These are phyloP conservation scores for Xylariaceae sp. DNA, from an alignment of 2,329 filamentous ascomycete species.

Conservation along the genomic window DNA sequence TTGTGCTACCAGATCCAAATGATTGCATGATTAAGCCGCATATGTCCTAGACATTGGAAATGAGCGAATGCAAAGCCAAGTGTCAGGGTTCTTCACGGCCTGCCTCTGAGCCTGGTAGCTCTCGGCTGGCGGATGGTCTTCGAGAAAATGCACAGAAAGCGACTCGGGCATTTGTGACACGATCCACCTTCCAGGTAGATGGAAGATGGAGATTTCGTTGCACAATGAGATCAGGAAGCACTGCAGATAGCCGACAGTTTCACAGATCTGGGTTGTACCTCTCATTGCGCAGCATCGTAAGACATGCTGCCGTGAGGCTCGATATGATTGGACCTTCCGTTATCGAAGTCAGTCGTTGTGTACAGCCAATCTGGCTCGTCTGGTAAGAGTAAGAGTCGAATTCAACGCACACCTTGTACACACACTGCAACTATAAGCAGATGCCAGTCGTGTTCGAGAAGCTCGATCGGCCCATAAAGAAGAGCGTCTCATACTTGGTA, in stretches of 20 bases:
- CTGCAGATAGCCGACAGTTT: conserved; percentile 32
- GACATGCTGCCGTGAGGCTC: conserved; percentile 25
- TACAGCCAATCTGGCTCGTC: conserved; percentile 4
- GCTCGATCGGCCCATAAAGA: too few relatives aligned
- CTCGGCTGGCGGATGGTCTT: conserved; percentile 17
- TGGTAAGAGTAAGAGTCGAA: too few relatives aligned
- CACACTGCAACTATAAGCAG: too few relatives aligned
- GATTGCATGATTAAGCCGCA: conserved; percentile 28
- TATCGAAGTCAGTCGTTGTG: conserved; percentile 4
- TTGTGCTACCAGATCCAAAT: conserved; percentile 27
- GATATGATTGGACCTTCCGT: conserved; percentile 14
- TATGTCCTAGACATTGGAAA: conserved; percentile 33
- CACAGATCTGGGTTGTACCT: conserved; percentile 31
- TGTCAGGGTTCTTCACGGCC: conserved; percentile 14
- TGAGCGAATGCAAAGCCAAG: conserved; percentile 22
- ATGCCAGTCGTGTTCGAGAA: too few relatives aligned
- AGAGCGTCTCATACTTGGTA: too few relatives aligned
- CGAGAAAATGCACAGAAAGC: conserved; percentile 22
- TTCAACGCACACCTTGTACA: too few relatives aligned
- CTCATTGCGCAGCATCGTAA: conserved; percentile 29
- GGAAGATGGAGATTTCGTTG: conserved; percentile 25
- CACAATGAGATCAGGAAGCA: conserved; percentile 26
- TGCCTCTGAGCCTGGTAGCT: conserved; percentile 17
- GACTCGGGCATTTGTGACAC: conserved; percentile 25
- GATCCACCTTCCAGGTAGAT: conserved; percentile 25